Percentiles rank a stretch among this genome's conserved stretches.
These are phyloP conservation scores for Vicia villosa DNA, from an alignment of 306 rosid species.

Conservation along the genomic window DNA sequence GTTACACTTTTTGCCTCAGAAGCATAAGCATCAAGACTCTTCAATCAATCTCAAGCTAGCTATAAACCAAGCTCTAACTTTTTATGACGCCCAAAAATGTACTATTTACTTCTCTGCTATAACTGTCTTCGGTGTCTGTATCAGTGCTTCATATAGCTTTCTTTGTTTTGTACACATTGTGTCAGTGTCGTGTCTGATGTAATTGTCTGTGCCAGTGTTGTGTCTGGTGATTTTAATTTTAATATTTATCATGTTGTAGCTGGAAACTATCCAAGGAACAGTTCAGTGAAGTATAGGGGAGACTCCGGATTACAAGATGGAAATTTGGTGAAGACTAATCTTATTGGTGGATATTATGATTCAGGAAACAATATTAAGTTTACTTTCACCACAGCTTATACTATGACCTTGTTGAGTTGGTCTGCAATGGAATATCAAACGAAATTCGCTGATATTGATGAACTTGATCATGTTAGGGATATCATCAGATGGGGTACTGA, in stretches of 20 bases:
- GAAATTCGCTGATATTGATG: constrained; percentile 63
- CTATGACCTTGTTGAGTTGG: constrained; percentile 84
- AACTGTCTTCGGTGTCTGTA: not conserved
- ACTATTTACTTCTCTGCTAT: not conserved
- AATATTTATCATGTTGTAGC: constrained; percentile 42
- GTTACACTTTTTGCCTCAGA: constrained; percentile 50
- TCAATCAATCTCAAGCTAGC: constrained; percentile 59
- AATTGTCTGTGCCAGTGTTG: not conserved
- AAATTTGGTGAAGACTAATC: constrained; percentile 37
- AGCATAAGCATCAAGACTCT: constrained; percentile 45
- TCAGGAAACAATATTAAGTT: constrained; percentile 86
- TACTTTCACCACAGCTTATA: constrained; percentile 81
- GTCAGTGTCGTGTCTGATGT: not conserved
- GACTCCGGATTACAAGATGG: constrained; percentile 79
- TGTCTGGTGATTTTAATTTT: not conserved
- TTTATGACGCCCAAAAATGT: constrained; percentile 85
- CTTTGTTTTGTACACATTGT: not conserved
- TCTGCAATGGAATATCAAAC: constrained; percentile 70
- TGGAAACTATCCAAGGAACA: constrained; percentile 60
- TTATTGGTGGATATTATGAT: constrained; percentile 86
- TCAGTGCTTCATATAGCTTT: not conserved
- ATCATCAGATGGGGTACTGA: constrained; percentile 87
- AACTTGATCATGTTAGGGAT: constrained; percentile 78
- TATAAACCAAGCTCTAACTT: constrained; percentile 69
- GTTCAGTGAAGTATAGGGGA: constrained; percentile 68